phyloP scores from a whole-genome alignment of 805 yeast species.

The Grigorovia transvaalensis region DNA sequence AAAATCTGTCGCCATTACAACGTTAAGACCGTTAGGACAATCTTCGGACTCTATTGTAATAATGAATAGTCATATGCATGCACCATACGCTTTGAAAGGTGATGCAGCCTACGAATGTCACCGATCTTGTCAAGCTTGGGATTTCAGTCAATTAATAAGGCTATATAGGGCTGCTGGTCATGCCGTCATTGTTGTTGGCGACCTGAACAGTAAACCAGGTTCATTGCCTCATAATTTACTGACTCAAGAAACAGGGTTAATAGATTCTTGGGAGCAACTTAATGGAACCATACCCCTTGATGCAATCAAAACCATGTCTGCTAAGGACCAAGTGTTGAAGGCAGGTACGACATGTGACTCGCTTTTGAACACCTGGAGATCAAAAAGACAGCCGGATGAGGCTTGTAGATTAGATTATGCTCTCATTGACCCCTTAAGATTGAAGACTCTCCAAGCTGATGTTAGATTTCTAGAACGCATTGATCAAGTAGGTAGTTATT shows the following conservation, averaged over 20 bases:
- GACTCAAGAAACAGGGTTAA: constrained; percentile 54
- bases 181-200: constrained; percentile 85
- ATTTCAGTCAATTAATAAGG: constrained; percentile 57
- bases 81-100: constrained; percentile 76
- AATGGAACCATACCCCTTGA: constrained; percentile 41
- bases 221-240: constrained; percentile 71
- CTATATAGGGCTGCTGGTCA: constrained; percentile 63
- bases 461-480: constrained; percentile 67
- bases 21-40: constrained; percentile 39
- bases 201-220: constrained; percentile 81
- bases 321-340: constrained; percentile 49
- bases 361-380: constrained; percentile 76
- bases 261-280: constrained; percentile 76
- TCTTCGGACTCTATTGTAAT: constrained; percentile 48
- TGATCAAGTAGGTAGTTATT: constrained; percentile 62
- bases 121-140: constrained; percentile 95
- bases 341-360: constrained; percentile 94
- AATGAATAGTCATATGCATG: constrained; percentile 92
- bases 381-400: constrained; percentile 36
- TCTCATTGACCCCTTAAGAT: constrained; percentile 47
- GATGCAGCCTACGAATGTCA: constrained; percentile 88
- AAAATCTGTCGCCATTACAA: constrained; percentile 70
- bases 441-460: constrained; percentile 48
- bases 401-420: constrained; percentile 92
- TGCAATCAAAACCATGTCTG: constrained; percentile 36